Percentiles rank a stretch among this genome's conserved stretches.
Evolutionary conservation across 2,329 filamentous ascomycete genomes (phyloP).

Genomic region (Ophiostoma novo-ulmi): DNA sequence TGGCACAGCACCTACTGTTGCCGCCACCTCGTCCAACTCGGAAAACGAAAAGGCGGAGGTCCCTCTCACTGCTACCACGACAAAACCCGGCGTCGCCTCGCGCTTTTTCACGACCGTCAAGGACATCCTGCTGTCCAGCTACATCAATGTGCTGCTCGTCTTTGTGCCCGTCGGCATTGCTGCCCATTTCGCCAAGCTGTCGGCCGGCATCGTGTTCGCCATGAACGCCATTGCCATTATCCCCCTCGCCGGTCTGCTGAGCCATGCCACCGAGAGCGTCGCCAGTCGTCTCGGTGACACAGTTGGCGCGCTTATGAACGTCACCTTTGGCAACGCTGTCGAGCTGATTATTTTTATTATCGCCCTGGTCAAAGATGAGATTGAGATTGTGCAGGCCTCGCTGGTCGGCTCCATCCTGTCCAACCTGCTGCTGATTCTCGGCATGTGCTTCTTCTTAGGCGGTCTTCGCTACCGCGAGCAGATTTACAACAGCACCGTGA

Average conservation of each 20-base stretch:
- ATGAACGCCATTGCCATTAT: conserved; percentile 70
- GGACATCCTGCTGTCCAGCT: conserved; percentile 56
- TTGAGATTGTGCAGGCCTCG: conserved; percentile 70
- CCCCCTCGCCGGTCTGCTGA: conserved; percentile 75
- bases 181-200: conserved; percentile 40
- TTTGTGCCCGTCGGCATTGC: conserved; percentile 67
- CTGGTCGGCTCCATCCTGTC: conserved; percentile 72
- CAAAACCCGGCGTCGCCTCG: conserved; percentile 23
- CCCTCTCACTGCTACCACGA: not conserved
- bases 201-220: conserved; percentile 49
- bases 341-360: conserved; percentile 71
- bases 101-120: conserved; percentile 43
- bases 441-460: conserved; percentile 68
- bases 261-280: conserved; percentile 83
- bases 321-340: conserved; percentile 86
- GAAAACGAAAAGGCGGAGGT: conserved; percentile 22
- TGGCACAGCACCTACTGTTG: not conserved
- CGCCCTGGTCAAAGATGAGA: conserved; percentile 48
- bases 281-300: conserved; percentile 77
- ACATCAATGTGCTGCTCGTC: conserved; percentile 61
- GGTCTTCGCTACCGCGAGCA: conserved; percentile 65
- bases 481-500: conserved; percentile 68
- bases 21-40: not conserved
- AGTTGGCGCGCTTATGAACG: conserved; percentile 81
- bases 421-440: conserved; percentile 68